Percentiles rank a stretch among this genome's conserved stretches.
Conservation (phyloP, 345 rosid species). For the Psidium friedrichsthalianum region DNA sequence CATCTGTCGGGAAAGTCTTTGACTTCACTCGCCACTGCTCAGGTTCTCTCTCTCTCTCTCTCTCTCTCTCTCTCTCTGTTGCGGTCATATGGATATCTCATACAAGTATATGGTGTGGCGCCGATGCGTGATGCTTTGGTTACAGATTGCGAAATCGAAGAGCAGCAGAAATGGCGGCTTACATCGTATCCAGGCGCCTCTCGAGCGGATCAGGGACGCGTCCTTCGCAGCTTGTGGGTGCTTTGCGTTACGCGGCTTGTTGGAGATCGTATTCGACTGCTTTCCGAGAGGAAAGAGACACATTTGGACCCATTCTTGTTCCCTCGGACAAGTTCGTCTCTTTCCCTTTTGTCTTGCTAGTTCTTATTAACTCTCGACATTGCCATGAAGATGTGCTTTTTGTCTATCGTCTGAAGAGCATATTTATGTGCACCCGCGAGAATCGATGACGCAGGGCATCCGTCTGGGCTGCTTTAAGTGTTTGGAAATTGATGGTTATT, state of each 20-base stretch:
- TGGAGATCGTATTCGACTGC: constrained; percentile 46
- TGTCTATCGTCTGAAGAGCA: background rate
- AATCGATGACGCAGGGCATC: background rate
- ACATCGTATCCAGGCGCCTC: constrained; percentile 47
- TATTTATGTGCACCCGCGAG: background rate
- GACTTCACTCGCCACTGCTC: background rate
- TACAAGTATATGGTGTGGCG: background rate
- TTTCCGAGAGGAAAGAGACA: constrained; percentile 84
- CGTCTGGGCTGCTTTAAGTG: background rate
- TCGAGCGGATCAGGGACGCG: constrained; percentile 25
- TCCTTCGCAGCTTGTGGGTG: constrained; percentile 9
- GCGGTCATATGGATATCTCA: background rate
- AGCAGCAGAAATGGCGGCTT: constrained; percentile 40
- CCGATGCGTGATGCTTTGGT: background rate
- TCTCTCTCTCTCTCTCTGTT: background rate
- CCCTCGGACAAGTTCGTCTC: constrained; percentile 61
- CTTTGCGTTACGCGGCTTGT: constrained; percentile 36
- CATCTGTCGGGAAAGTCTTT: background rate
- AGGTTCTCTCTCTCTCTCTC: background rate
- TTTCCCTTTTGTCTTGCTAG: background rate
- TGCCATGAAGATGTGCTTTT: background rate
- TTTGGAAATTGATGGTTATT: background rate
- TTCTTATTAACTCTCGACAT: background rate
- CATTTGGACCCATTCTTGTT: constrained; percentile 87
- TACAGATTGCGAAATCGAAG: background rate